Conservation (phyloP, 106 monocot species). For the Posidonia australis region DNA sequence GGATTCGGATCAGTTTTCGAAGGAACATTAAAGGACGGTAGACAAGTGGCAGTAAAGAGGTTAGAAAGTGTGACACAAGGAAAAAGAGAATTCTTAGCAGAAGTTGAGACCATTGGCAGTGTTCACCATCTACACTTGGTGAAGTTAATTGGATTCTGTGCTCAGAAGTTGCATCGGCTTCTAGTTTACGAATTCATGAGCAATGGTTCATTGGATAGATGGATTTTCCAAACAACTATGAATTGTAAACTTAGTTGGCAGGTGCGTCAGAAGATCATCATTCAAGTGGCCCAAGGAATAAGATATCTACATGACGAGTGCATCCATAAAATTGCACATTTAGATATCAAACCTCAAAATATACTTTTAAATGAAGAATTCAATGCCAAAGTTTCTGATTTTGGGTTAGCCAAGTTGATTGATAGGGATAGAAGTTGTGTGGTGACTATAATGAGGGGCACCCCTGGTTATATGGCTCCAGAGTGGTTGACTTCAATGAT, state of each 20-base stretch:
- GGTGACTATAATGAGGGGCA: conserved; percentile 8
- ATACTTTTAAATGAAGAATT: too few relatives aligned
- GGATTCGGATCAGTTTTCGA: conserved; percentile 5
- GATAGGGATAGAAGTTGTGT: conserved; percentile 13
- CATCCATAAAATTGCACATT: conserved; percentile 5
- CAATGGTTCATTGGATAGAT: conserved; percentile 26
- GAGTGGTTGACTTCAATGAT: too few relatives aligned
- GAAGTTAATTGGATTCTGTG: conserved; percentile 5
- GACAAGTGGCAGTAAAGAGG: conserved; percentile 8
- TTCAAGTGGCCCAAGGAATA: conserved; percentile 6
- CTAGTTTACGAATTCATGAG: conserved; percentile 39
- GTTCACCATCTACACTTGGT: conserved; percentile 11
- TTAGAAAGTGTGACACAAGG: conserved; percentile 10
- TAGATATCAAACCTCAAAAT: too few relatives aligned
- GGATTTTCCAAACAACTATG: conserved; percentile 2
- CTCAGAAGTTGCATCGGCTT: conserved; percentile 3
- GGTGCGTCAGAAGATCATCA: conserved; percentile 6
- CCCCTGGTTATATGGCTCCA: too few relatives aligned
- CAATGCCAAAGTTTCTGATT: too few relatives aligned
- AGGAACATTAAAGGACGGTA: neutral
- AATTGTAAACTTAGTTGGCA: conserved; percentile 1
- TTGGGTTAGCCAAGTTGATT: conserved; percentile 16
- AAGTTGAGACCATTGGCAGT: conserved; percentile 5
- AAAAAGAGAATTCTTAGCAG: conserved; percentile 8
- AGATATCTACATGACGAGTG: conserved; percentile 12